These are phyloP conservation scores for Populus hybrid DNA, from an alignment of 441 rosid species.

Conservation along the genomic window DNA sequence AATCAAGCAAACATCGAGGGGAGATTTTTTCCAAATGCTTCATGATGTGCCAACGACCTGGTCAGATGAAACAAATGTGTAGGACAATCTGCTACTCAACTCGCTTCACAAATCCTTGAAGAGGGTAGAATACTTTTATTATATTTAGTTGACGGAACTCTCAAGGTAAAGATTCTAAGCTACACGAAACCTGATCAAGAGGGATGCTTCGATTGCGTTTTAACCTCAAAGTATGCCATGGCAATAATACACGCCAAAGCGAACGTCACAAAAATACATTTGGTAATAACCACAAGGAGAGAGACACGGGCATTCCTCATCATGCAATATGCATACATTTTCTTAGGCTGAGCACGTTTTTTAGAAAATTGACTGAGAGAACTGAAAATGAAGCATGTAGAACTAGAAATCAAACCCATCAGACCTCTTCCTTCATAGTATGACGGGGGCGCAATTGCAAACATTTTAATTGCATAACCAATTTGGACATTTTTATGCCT, in stretches of 20 bases:
- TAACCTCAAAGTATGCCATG: neutral
- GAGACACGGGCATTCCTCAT: neutral
- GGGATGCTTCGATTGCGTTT: neutral
- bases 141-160: neutral
- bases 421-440: neutral
- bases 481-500: constrained; percentile 1
- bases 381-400: neutral
- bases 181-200: neutral
- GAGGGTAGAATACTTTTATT: too few relatives aligned
- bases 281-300: too few relatives aligned
- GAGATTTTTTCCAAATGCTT: too few relatives aligned
- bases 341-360: neutral
- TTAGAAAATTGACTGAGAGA: neutral
- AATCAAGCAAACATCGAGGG: too few relatives aligned
- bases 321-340: neutral
- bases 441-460: neutral
- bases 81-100: too few relatives aligned
- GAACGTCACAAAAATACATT: neutral
- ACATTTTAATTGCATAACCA: neutral
- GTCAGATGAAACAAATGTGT: too few relatives aligned
- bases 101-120: too few relatives aligned
- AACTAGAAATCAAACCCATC: neutral
- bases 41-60: too few relatives aligned
- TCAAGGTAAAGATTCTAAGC: neutral
- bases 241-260: neutral